Evolutionary conservation across 2,329 filamentous ascomycete genomes (phyloP).

Genomic region (Fusarium incarnatum): DNA sequence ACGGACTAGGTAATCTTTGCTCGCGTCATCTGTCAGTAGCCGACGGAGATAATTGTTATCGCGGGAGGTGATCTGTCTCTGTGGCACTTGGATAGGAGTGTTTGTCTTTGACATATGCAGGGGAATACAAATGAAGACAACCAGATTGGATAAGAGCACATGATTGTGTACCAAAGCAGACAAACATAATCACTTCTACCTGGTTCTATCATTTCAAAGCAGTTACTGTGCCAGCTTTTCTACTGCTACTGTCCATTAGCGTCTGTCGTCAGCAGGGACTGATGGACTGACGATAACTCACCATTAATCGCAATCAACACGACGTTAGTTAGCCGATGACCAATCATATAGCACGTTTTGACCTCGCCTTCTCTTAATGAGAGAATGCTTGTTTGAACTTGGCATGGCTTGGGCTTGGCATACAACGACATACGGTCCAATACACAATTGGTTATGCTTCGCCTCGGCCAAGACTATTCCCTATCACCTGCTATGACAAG

Average conservation of each 20-base stretch:
- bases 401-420: conserved; percentile 40
- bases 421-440: conserved; percentile 21
- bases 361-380: conserved; percentile 2
- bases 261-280: conserved; percentile 32
- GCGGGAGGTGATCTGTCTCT: conserved; percentile 2
- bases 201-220: conserved; percentile 1
- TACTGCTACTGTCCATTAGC: conserved; percentile 28
- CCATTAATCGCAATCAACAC: conserved; percentile 4
- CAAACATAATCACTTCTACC: conserved; percentile 10
- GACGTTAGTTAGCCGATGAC: conserved; percentile 14
- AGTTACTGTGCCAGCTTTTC: conserved; percentile 21
- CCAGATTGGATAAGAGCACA: background rate
- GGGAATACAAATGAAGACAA: background rate
- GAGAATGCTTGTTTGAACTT: conserved; percentile 40
- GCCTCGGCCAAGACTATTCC: conserved; percentile 32
- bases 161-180: background rate
- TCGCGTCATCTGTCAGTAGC: conserved; percentile 12
- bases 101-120: conserved; percentile 3
- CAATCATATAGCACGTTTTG: conserved; percentile 23
- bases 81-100: background rate
- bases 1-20: background rate
- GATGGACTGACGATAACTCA: conserved; percentile 15
- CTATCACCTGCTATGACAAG: conserved; percentile 36
- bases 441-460: conserved; percentile 22
- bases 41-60: background rate